Conservation (phyloP, 1,284 basidiomycete genomes). For the Leucoagaricus sp. region DNA sequence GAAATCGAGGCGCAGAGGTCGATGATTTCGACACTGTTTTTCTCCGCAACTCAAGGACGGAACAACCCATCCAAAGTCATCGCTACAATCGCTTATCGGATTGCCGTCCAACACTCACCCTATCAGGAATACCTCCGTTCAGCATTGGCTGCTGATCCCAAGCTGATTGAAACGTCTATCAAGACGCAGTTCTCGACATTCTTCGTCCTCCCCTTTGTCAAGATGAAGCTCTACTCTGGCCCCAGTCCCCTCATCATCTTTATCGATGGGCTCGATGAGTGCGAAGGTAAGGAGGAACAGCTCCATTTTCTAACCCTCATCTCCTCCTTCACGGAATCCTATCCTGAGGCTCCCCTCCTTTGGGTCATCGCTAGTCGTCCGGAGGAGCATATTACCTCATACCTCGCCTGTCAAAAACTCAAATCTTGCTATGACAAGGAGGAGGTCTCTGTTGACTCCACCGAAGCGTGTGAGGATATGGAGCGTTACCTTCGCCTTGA, state of each 20-base stretch:
- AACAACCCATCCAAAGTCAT: neutral
- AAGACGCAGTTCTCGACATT: neutral
- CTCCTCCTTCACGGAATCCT: neutral
- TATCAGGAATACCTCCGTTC: neutral
- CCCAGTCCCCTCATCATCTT: neutral
- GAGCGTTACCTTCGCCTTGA: neutral
- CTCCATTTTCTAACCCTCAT: neutral
- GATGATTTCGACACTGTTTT: neutral
- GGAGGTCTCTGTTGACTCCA: neutral
- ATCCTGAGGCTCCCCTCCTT: neutral
- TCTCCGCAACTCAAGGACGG: neutral
- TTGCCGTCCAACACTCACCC: neutral
- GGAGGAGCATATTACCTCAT: neutral
- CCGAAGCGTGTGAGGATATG: neutral
- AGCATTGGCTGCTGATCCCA: neutral
- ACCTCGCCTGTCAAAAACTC: neutral
- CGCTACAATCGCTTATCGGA: neutral
- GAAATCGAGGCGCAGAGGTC: neutral
- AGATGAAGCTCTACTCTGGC: neutral
- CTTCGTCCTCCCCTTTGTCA: neutral
- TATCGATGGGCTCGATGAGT: neutral
- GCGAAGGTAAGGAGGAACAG: neutral
- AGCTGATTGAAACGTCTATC: neutral
- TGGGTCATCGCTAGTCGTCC: constrained; percentile 2
- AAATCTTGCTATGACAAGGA: neutral